Percentiles rank a stretch among this genome's conserved stretches.
Conservation (phyloP, 805 yeast species). For the Wickerhamia fluorescens region DNA sequence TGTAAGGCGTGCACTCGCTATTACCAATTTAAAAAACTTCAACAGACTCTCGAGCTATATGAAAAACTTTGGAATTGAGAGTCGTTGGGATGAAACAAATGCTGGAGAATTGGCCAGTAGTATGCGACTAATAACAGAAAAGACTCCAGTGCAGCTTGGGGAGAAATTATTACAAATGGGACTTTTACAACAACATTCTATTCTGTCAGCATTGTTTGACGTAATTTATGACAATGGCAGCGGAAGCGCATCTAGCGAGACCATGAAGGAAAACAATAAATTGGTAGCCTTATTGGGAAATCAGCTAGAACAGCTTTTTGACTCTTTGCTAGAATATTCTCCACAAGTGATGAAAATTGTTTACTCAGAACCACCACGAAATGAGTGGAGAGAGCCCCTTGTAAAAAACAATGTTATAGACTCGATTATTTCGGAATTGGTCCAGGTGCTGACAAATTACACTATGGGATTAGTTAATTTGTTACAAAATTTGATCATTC, state of each 20-base stretch:
- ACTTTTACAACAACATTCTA: conserved; percentile 41
- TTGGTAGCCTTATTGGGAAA: conserved; percentile 74
- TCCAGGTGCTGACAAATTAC: conserved; percentile 65
- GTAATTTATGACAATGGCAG: conserved; percentile 58
- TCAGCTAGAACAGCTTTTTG: conserved; percentile 82
- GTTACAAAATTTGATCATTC: conserved; percentile 71
- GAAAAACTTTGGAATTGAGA: conserved; percentile 10
- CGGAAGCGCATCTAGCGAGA: conserved; percentile 18
- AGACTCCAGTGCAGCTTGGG: conserved; percentile 55
- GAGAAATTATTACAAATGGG: conserved; percentile 49
- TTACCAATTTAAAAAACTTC: conserved; percentile 61
- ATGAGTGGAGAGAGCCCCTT: conserved; percentile 5
- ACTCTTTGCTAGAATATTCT: conserved; percentile 83
- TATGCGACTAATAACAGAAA: conserved; percentile 49
- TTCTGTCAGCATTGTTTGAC: conserved; percentile 58
- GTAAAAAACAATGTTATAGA: conserved; percentile 18
- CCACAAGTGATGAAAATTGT: conserved; percentile 77
- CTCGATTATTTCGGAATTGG: conserved; percentile 58
- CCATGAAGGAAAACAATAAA: conserved; percentile 63
- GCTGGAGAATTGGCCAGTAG: conserved; percentile 75
- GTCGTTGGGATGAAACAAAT: conserved; percentile 63
- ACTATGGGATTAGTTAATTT: conserved; percentile 68
- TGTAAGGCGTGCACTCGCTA: conserved; percentile 70
- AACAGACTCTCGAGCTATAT: conserved; percentile 43
- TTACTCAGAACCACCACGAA: conserved; percentile 52